Conservation (phyloP, 306 rosid species). For the Quercus alba region DNA sequence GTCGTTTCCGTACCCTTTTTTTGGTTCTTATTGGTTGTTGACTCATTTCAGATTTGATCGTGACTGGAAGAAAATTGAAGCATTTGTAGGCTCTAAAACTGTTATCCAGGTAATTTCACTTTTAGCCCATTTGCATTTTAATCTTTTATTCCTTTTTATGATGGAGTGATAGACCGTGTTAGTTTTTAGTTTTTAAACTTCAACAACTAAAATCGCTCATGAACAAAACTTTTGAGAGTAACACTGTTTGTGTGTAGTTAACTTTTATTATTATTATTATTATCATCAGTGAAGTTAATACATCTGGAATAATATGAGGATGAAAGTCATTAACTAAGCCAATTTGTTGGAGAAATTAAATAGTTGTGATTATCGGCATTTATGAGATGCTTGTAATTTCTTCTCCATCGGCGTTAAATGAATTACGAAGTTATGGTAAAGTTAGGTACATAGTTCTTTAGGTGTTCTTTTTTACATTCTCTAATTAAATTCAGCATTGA, state of each 20-base stretch:
- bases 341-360: not conserved
- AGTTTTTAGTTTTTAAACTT: too few species aligned
- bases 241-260: too few species aligned
- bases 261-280: too few species aligned
- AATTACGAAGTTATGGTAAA: not conserved
- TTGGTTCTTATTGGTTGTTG: not conserved
- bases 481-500: too few species aligned
- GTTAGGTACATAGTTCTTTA: too few species aligned
- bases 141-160: too few species aligned
- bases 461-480: too few species aligned
- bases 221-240: too few species aligned
- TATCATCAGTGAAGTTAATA: not conserved
- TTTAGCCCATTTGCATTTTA: too few species aligned
- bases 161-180: too few species aligned
- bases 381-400: not conserved
- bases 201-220: too few species aligned
- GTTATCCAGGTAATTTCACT: slow-evolving; percentile 79
- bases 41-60: slow-evolving; percentile 75
- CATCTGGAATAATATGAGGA: not conserved
- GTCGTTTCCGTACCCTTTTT: not conserved
- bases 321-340: not conserved
- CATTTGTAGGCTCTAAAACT: slow-evolving; percentile 93
- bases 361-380: not conserved
- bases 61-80: slow-evolving; percentile 99
- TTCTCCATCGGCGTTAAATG: not conserved